Evolutionary conservation across 1,284 basidiomycete species (phyloP).

Genomic region (Ganoderma leucocontextum): DNA sequence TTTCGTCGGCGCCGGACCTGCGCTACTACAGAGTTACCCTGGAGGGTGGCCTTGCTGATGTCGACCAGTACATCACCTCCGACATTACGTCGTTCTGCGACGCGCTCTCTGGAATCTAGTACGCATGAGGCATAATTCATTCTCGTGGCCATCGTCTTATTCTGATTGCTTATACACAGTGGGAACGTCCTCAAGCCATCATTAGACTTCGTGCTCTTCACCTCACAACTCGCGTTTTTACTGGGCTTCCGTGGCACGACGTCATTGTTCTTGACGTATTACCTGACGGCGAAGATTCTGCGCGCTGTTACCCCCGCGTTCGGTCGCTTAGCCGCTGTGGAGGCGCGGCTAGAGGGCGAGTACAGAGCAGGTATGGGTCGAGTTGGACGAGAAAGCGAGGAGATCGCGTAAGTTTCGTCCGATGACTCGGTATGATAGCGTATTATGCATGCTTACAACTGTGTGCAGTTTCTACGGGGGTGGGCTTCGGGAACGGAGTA

Average conservation of each 20-base stretch:
- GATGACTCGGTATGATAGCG: not conserved
- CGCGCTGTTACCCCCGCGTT: conserved; percentile 93
- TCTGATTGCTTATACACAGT: conserved; percentile 35
- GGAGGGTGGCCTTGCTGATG: conserved; percentile 70
- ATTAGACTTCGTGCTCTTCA: conserved; percentile 93
- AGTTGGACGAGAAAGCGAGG: conserved; percentile 92
- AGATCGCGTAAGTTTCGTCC: conserved; percentile 79
- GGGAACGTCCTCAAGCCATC: conserved; percentile 85
- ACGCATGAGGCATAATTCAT: conserved; percentile 48
- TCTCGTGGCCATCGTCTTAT: not conserved
- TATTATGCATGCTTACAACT: not conserved
- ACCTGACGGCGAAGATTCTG: conserved; percentile 85
- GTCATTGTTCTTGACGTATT: conserved; percentile 87
- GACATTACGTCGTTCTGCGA: conserved; percentile 94
- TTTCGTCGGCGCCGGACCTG: conserved; percentile 74
- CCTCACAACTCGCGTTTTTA: conserved; percentile 87
- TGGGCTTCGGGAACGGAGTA: conserved; percentile 84
- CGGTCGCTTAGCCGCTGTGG: conserved; percentile 89
- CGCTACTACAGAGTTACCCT: conserved; percentile 73
- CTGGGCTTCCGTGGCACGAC: conserved; percentile 85
- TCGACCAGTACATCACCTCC: conserved; percentile 93
- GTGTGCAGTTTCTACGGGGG: conserved; percentile 86
- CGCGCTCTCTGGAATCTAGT: conserved; percentile 90
- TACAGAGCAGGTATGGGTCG: conserved; percentile 91
- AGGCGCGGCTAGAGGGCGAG: conserved; percentile 89